Conservation (phyloP, 2,329 filamentous ascomycete genomes). For the Aspergillus awamori region DNA sequence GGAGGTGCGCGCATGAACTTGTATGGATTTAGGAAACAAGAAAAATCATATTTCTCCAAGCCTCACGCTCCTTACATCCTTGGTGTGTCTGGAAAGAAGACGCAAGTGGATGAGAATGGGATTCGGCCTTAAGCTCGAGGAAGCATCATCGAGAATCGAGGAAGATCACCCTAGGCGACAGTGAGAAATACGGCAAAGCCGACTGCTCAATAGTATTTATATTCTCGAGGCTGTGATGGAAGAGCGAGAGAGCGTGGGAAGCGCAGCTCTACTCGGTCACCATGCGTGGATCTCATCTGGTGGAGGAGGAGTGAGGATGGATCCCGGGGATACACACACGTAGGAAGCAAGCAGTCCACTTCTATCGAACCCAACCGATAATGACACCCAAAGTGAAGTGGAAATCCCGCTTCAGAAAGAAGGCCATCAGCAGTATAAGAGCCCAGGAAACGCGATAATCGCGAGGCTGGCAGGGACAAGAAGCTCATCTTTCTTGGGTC, state of each 20-base stretch:
- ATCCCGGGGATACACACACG: neutral
- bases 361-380: conserved; percentile 8
- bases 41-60: neutral
- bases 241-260: neutral
- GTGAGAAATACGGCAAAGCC: neutral
- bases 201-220: neutral
- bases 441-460: neutral
- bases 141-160: neutral
- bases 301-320: neutral
- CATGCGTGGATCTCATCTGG: conserved; percentile 5
- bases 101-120: neutral
- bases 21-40: neutral
- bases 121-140: neutral
- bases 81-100: conserved; percentile 3
- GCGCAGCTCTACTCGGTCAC: conserved; percentile 6
- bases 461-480: conserved; percentile 1
- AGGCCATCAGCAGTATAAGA: neutral
- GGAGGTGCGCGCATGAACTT: neutral
- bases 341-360: conserved; percentile 6
- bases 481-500: neutral
- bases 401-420: neutral
- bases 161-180: neutral
- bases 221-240: neutral
- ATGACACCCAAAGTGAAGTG: conserved; percentile 7
- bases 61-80: conserved; percentile 13